Evolutionary conservation across 345 rosid species (phyloP).

Genomic region (Populus pruinosa): DNA sequence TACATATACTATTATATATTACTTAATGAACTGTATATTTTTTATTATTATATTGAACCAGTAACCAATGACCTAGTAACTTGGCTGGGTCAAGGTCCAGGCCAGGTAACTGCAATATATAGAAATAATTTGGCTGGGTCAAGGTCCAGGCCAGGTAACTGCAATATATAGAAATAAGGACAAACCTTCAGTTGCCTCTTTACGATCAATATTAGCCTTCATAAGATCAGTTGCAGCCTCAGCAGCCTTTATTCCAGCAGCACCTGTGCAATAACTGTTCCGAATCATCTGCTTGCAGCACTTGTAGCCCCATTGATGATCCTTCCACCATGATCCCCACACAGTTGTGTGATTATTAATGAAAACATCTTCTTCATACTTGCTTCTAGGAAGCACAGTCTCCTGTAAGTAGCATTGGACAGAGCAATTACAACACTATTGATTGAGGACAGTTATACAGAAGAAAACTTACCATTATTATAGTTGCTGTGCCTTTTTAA

Average conservation of each 20-base stretch:
- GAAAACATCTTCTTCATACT: conserved; percentile 57
- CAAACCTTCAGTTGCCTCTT: conserved; percentile 49
- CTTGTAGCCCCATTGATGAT: conserved; percentile 80
- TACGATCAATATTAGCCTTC: conserved; percentile 63
- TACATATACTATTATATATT: no score
- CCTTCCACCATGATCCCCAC: conserved; percentile 97
- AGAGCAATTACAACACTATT: conserved; percentile 1
- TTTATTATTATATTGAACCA: neutral
- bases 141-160: neutral
- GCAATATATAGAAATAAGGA: neutral
- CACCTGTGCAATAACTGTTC: conserved; percentile 80
- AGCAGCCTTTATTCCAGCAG: conserved; percentile 78
- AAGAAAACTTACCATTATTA: no score
- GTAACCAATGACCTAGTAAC: neutral
- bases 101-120: no score
- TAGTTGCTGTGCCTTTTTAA: no score
- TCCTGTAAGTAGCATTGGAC: conserved; percentile 31
- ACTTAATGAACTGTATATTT: neutral
- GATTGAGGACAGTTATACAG: no score
- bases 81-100: no score
- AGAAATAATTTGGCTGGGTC: no score
- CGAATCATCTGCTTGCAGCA: conserved; percentile 71
- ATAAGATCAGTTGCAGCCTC: conserved; percentile 66
- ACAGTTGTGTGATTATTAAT: conserved; percentile 67
- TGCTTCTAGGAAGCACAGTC: conserved; percentile 50